Base-by-base conservation (phyloP, 176 grass and related monocot genomes). In the Alloteropsis semialata region DNA sequence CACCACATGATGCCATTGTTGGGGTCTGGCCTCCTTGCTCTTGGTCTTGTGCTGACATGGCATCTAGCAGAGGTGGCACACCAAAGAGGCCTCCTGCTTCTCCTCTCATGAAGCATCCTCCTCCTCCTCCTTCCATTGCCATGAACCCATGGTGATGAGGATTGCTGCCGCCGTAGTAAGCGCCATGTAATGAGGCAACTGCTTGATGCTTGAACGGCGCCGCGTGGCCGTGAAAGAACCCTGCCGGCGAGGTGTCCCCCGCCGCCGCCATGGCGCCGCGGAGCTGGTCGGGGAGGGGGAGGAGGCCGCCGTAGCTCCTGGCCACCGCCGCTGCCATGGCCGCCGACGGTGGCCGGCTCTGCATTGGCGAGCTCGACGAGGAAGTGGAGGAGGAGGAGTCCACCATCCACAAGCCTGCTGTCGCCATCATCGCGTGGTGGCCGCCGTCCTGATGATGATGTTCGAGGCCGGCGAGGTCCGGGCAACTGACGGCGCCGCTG, bases 251-350 rank as follows among this genome's bases (percentile, higher is more conserved):
- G 10, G 57, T 61, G 17, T 49, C 34, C n/a, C n/a, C 24, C 27
- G 43, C n/a, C 0, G 83, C 34, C 8, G 42, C 21, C 4, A 36
- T 16, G 48, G 61, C 25, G 41, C 74, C 51, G 21, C 78, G 72
- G 22, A 89, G 56, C 58, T 78, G 87, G 57, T 90, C 87, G 0
- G 96, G 96, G 10, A 98, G 77, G 1, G 92, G 96, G n/a, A 95
- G 81, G 19, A 95, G 82, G 21, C 83, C 84, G 8, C 94, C 92
- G 12, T 90, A 91, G 61, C 80, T 71, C 57, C 72, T 57, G 38
- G 46, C 83, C 22, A 36, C 75, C 0, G 74, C 82, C 12, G 77
- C 78, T 3, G 67, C 84, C 16, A 73, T 36, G 6, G 13, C 2
- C 12, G 77, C 14, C 32, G 76, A 33, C 5, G 77, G 53, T 6